Evolutionary conservation across 768 basidiomycete species (phyloP), one percentile per base, ranked within the genome.

Genomic region (Mycena vulgaris): DNA sequence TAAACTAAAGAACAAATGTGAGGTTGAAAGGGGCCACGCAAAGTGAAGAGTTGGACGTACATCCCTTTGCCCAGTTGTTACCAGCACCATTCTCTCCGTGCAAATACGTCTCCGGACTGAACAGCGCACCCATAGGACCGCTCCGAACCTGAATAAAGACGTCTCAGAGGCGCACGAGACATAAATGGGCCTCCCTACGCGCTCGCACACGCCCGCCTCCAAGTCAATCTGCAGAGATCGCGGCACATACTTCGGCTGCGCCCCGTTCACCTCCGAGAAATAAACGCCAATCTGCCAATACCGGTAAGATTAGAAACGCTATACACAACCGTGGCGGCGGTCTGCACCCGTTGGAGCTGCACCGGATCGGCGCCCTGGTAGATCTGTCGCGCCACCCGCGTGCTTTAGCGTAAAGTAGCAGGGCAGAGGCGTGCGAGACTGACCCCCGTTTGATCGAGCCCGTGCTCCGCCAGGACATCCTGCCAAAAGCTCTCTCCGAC

Each of bases 41-140:
- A 65, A 19, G 28, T 28, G 53, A n/a, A 47, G 40, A 47, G 5
- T 3, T 30, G 35, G n/a, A 84, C 92, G 82, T 75, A 94, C 94
- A 94, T 87, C 94, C 95, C 83, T 98, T 97, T 19, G 95, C 96
- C 94, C 95, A 98, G 72, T 97, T 97, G 76, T 98, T 98, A 21
- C 96, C 96, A 0, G 96, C 88, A n/a, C 88, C 87, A 1, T 81
- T 79, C 47, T 87, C 82, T 1, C 90, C 87, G 40, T 89, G 88
- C 53, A 96, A 78, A 78, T 88, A 97, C 2, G 95, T 97, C 77
- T 96, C 95, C 2, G 97, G 97, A 56, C 92, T 89, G 83, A 96
- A 98, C 8, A 99, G 85, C 10, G 78, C 74, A 3, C 96, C 96
- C 42, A 94, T 81, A 3, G 87, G 80, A 14, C 95, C 93, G 30